Conservation (phyloP, 169 alveolate species). For the Amoebophrya sp. region DNA sequence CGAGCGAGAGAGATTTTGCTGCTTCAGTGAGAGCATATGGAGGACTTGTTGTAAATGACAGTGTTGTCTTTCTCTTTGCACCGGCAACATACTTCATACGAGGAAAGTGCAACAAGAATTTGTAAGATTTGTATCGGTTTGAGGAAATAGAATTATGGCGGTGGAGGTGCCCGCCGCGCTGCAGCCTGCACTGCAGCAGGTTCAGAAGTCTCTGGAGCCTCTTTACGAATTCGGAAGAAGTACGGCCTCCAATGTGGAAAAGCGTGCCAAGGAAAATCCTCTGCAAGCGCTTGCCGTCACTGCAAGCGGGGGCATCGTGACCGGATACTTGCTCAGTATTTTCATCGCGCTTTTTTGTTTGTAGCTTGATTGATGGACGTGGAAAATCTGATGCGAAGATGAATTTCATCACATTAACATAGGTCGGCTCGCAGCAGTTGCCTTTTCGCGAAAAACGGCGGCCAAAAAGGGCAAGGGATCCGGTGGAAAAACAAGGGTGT, state of each 20-base stretch:
- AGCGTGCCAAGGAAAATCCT: background rate
- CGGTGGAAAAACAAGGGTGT: background rate
- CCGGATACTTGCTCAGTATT: no score
- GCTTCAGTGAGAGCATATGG: no score
- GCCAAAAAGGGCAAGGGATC: background rate
- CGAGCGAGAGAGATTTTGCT: background rate
- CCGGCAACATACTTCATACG: no score
- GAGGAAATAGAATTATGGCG: background rate
- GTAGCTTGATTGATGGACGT: background rate
- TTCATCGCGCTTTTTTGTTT: no score
- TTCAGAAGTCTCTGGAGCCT: background rate
- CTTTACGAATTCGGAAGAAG: background rate
- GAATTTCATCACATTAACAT: background rate
- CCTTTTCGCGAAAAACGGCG: background rate
- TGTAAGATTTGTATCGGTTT: background rate
- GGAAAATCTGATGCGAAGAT: background rate
- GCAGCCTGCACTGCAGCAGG: background rate
- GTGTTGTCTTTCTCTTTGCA: no score
- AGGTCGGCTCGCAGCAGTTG: background rate
- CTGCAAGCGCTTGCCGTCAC: no score
- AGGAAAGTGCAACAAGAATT: background rate
- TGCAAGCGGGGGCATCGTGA: no score
- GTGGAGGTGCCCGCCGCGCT: background rate
- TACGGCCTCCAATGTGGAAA: background rate
- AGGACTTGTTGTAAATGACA: no score